phyloP scores from a whole-genome alignment of 192 early-diverging fungal species.

The Linnemannia exigua region DNA sequence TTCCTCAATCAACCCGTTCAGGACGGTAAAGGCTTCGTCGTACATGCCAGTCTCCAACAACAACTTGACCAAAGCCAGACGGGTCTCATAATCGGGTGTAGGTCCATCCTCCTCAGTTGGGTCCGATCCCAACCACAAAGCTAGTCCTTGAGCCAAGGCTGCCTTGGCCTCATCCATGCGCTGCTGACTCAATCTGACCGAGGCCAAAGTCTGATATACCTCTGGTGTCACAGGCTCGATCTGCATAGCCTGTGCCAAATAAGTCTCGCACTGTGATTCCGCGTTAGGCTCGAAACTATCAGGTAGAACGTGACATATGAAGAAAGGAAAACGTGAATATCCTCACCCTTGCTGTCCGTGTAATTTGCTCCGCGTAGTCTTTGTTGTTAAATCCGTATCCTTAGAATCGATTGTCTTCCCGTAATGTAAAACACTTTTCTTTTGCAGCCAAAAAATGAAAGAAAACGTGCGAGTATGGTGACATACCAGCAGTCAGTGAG shows the following conservation, averaged over 20 bases:
- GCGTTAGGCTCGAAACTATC: constrained; percentile 89
- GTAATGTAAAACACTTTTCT: too few relatives aligned
- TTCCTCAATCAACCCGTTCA: constrained; percentile 88
- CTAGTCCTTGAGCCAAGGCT: constrained; percentile 75
- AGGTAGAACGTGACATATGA: background rate
- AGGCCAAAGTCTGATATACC: constrained; percentile 90
- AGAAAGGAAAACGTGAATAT: background rate
- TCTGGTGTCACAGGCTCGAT: constrained; percentile 84
- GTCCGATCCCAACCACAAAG: constrained; percentile 79
- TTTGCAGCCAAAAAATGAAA: background rate
- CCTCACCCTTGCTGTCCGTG: background rate
- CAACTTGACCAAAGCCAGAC: constrained; percentile 86
- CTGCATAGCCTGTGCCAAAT: constrained; percentile 74
- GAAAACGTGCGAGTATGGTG: background rate
- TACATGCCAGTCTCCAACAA: constrained; percentile 88
- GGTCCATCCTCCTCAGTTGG: constrained; percentile 58
- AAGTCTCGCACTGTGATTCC: constrained; percentile 86
- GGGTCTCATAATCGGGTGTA: constrained; percentile 88
- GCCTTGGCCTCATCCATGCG: constrained; percentile 83
- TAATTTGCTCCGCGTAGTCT: background rate
- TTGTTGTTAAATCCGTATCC: background rate
- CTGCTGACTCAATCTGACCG: constrained; percentile 89
- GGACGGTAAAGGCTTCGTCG: constrained; percentile 81
- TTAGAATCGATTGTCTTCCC: background rate
- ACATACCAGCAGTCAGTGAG: constrained; percentile 97